A percentile compares a stretch with the other conserved stretches of the same genome.
Evolutionary conservation across 129 eudicot species (phyloP).

Genomic region (Lonicera japonica): DNA sequence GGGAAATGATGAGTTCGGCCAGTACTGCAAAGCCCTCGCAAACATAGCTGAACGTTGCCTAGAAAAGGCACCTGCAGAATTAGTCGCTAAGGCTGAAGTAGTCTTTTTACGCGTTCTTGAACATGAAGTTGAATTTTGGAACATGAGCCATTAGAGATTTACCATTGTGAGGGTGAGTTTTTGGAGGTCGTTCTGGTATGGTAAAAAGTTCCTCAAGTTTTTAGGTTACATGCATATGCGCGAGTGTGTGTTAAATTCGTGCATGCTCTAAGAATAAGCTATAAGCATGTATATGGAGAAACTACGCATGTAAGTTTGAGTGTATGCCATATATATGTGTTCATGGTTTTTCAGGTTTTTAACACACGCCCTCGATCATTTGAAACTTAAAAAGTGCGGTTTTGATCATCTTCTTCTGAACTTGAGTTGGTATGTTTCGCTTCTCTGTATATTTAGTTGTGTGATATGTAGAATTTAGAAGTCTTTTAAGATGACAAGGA

Average conservation of each 20-base stretch:
- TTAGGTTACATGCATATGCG: not conserved
- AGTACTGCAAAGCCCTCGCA: constrained; percentile 46
- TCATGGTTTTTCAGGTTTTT: too few species aligned
- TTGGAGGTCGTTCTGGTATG: not conserved
- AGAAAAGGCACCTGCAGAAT: constrained; percentile 46
- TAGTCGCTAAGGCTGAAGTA: constrained; percentile 51
- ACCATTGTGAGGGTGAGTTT: not conserved
- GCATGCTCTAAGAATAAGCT: not conserved
- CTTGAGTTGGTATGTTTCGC: too few species aligned
- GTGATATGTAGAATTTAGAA: too few species aligned
- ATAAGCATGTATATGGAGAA: not conserved
- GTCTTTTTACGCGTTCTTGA: constrained; percentile 48
- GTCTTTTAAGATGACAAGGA: too few species aligned
- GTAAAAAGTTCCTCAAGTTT: not conserved
- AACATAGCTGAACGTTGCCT: constrained; percentile 50
- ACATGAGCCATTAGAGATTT: constrained; percentile 44
- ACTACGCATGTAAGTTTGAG: not conserved
- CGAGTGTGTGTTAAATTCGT: not conserved
- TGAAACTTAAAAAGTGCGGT: too few species aligned
- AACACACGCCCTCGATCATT: too few species aligned
- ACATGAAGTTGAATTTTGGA: constrained; percentile 84
- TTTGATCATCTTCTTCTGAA: too few species aligned
- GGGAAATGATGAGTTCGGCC: constrained; percentile 69
- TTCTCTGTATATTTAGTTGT: too few species aligned
- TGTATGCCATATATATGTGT: too few species aligned